These are phyloP conservation scores for Calycina marina DNA, from an alignment of 2,329 filamentous ascomycete species.

Conservation along the genomic window DNA sequence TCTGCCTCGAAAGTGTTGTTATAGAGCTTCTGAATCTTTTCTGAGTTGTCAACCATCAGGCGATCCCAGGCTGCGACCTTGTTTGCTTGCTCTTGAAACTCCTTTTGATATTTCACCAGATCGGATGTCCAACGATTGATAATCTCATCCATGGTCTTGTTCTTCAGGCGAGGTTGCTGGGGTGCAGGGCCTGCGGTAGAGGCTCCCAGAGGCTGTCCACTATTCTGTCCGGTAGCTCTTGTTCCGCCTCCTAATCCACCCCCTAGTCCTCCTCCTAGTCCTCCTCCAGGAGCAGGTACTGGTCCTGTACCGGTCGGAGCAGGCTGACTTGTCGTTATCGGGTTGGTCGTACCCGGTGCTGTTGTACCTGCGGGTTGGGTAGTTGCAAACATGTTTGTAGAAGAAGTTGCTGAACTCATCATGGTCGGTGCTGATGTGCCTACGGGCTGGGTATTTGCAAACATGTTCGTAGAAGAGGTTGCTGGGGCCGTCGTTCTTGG, in stretches of 20 bases:
- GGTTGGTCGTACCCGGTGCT: constrained; percentile 3
- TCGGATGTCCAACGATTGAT: constrained; percentile 95
- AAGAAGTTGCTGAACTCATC: neutral
- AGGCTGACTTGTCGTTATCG: constrained; percentile 12
- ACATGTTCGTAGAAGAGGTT: no score
- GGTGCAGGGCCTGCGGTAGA: constrained; percentile 73
- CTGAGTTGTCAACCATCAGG: constrained; percentile 80
- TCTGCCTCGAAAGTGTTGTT: constrained; percentile 87
- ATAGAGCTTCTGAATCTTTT: constrained; percentile 90
- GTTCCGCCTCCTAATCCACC: neutral
- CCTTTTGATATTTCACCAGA: constrained; percentile 88
- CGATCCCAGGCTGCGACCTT: constrained; percentile 82
- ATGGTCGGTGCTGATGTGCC: neutral
- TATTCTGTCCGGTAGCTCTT: constrained; percentile 3
- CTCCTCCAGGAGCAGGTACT: neutral
- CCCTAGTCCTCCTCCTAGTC: neutral
- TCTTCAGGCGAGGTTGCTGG: constrained; percentile 80
- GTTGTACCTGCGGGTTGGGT: constrained; percentile 3
- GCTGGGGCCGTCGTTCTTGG: neutral
- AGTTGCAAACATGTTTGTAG: neutral
- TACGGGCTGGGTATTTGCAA: no score
- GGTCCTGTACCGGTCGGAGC: constrained; percentile 12
- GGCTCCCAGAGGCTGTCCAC: constrained; percentile 36
- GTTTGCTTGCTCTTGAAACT: constrained; percentile 81
- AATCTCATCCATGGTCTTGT: constrained; percentile 98